Evolutionary conservation across 129 eudicot genomes (phyloP).

Genomic region (Apium graveolens): DNA sequence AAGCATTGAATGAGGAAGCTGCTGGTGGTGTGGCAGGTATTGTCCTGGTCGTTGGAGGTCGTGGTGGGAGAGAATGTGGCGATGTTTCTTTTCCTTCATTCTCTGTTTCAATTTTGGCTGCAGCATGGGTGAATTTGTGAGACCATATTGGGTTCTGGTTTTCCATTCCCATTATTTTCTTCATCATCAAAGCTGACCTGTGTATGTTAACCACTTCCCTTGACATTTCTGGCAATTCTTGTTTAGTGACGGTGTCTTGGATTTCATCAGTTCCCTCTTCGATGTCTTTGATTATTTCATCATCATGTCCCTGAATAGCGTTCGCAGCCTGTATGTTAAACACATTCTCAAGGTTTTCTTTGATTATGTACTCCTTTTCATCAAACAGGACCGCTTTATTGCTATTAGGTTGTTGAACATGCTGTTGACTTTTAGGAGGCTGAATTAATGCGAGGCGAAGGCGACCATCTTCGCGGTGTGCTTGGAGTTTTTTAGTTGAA

Average conservation of each 20-base stretch:
- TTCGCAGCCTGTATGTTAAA: slow-evolving; percentile 14
- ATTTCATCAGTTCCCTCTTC: neutral
- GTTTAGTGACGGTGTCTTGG: slow-evolving; percentile 13
- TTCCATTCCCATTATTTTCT: slow-evolving; percentile 31
- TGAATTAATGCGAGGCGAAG: slow-evolving; percentile 51
- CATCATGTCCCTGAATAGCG: neutral
- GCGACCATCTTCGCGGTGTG: slow-evolving; percentile 64
- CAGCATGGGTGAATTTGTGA: slow-evolving; percentile 24
- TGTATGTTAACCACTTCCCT: slow-evolving; percentile 25
- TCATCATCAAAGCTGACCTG: slow-evolving; percentile 35
- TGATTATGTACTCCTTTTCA: slow-evolving; percentile 14
- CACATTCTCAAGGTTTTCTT: slow-evolving; percentile 11
- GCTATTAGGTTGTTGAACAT: slow-evolving; percentile 20
- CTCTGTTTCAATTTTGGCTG: slow-evolving; percentile 4
- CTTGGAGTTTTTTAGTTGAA: slow-evolving; percentile 38
- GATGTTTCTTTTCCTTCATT: neutral
- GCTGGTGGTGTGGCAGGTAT: slow-evolving; percentile 32
- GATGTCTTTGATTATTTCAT: slow-evolving; percentile 6
- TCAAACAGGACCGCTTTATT: neutral
- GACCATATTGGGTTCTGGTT: slow-evolving; percentile 39
- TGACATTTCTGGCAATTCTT: slow-evolving; percentile 18
- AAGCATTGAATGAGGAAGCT: slow-evolving; percentile 44
- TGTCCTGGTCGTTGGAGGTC: slow-evolving; percentile 22
- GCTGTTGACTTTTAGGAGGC: slow-evolving; percentile 10
- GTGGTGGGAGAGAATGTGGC: slow-evolving; percentile 41